Percentiles rank a stretch among this genome's conserved stretches.
phyloP scores from a whole-genome alignment of 2,329 filamentous ascomycete genomes.

The Simplicillium sp. region DNA sequence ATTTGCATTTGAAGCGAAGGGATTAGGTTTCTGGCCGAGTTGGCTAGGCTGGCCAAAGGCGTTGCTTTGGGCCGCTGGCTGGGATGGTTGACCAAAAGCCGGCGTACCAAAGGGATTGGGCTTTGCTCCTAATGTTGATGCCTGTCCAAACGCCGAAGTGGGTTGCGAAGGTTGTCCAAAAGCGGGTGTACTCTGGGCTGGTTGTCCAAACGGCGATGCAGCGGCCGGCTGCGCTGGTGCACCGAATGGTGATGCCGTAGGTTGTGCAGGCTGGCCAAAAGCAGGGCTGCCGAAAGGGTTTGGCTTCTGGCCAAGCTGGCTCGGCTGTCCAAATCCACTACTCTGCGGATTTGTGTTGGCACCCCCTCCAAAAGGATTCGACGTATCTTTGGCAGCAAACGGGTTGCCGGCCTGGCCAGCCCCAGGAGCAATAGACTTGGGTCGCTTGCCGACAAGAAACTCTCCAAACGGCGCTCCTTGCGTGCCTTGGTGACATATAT shows the following conservation, averaged over 20 bases:
- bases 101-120: constrained; percentile 17
- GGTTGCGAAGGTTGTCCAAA: constrained; percentile 30
- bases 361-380: constrained; percentile 21
- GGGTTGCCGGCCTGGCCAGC: constrained; percentile 24
- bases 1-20: constrained; percentile 17
- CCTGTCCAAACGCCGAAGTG: constrained; percentile 29
- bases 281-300: constrained; percentile 18
- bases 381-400: constrained; percentile 23
- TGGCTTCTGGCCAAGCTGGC: constrained; percentile 17
- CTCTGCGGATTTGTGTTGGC: constrained; percentile 8
- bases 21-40: constrained; percentile 19
- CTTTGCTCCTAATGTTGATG: constrained; percentile 13
- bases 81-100: constrained; percentile 24
- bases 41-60: constrained; percentile 31
- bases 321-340: constrained; percentile 32
- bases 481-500: constrained; percentile 44
- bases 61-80: constrained; percentile 17
- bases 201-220: constrained; percentile 20
- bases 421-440: constrained; percentile 14
- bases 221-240: constrained; percentile 3
- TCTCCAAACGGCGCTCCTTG: constrained; percentile 33
- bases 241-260: constrained; percentile 15
- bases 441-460: constrained; percentile 30
- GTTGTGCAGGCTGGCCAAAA: constrained; percentile 21
- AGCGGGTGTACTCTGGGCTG: constrained; percentile 17